Evolutionary conservation across 371 early-diverging fungal species (phyloP), one percentile per base, ranked within the genome.

Genomic region (Rhizopus arrhizus): DNA sequence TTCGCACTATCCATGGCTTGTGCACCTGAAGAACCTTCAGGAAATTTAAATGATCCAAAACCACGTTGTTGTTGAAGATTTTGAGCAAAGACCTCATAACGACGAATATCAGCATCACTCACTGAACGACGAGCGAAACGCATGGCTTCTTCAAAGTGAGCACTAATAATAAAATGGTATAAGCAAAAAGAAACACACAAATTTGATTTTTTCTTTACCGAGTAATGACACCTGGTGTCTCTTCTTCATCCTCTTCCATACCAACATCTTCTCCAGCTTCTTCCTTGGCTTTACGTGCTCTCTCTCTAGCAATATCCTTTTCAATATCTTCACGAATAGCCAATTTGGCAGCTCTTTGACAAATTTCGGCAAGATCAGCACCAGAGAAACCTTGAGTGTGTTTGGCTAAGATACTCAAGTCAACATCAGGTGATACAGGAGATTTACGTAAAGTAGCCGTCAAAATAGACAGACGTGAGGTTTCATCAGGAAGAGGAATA

Each of bases 341-440:
- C 31, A 99, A 85, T 81, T 99, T 99, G 76, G 96, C 95, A 36
- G 99, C 98, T 65, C 99, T 91, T 82, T 99, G 99, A 84, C 99
- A 99, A 66, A 99, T 98, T 82, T 99, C 99, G 31, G 98, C 95
- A 68, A 99, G 80, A 87, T 99, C 99, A 45, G 99, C 99, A 74
- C 99, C 99, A 64, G 97, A 96, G 89, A 98, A 99, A 32, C 99
- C 99, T 61, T 93, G 88, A 6, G 99, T 96, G 56, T 82, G 81
- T 68, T 94, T 91, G 64, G 99, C 95, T 61, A 99, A 85, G 58
- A 87, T 89, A 31, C 52, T 69, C 48, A 99, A 84, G 69, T 99
- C 92, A 45, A 99, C 94, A 54, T 90, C 90, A 13, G 73, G 58
- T 56, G 93, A 74, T 16, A 99, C 78, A 16, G 99, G 99, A 13